Evolutionary conservation across 768 basidiomycete genomes (phyloP), one percentile per base, ranked within the genome.

Genomic region (Collybia sordida): DNA sequence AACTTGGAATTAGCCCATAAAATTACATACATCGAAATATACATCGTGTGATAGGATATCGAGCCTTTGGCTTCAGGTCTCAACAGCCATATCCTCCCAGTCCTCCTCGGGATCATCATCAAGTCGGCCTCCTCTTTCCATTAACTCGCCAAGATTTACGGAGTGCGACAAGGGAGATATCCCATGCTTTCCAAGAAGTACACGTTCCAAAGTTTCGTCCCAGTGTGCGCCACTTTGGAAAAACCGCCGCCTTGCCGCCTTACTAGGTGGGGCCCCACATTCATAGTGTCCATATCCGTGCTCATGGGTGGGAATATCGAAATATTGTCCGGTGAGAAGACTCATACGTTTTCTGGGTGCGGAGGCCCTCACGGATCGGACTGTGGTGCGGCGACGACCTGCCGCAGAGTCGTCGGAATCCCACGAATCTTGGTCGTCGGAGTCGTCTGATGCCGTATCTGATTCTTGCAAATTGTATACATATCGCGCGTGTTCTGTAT

Each of bases 401-500:
- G 62, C 57, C 1, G 72, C 60, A 7, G 81, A 79, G 24, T 74
- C 77, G 42, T 53, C 55, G 6, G 78, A 80, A 47, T 83, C 82
- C 51, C 64, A 72, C 1, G 69, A 65, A 23, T 79, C 77, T 3
- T 66, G 59, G 18, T 72, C 72, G n/a, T 73, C 71, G 0, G 79
- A 79, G 22, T 78, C 78, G 39, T 79, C 76, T 0, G 72, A 73
- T 6, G 68, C 64, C 5, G 72, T 72, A 42, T 75, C 72, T 6
- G 74, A 70, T 23, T 76, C 81, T 61, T 81, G 83, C 0, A 83
- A 66, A 18, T 72, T 72, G 60, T 86, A 88, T 9, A 88, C 73
- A 57, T 84, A 85, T 45, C 81, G 76, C 7, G 81, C 74, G 43
- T 88, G 84, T 66, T 86, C 87, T 89, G 62, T 34, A 27, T 22